Conservation (phyloP, 352 stramenopile genomes). For the Albugo laibachii region DNA sequence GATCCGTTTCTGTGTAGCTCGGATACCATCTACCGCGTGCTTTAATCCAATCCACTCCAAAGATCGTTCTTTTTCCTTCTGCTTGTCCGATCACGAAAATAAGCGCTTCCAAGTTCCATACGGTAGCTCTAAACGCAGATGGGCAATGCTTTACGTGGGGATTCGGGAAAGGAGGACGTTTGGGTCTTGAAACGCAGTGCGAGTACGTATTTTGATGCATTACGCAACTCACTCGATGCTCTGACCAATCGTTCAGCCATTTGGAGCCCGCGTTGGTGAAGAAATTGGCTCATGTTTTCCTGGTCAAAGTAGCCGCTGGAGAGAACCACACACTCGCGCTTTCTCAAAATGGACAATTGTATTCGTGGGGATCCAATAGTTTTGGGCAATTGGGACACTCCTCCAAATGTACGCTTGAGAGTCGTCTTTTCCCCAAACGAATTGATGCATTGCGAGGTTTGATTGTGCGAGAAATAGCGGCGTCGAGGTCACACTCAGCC, state of each 20-base stretch:
- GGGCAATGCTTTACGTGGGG: constrained; percentile 66
- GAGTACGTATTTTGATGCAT: constrained; percentile 20
- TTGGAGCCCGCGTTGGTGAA: constrained; percentile 34
- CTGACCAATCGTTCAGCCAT: constrained; percentile 12
- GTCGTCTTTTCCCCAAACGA: constrained; percentile 42
- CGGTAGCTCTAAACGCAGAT: constrained; percentile 31
- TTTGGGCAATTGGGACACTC: constrained; percentile 55
- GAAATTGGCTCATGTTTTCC: constrained; percentile 27
- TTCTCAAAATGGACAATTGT: constrained; percentile 32
- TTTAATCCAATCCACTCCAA: constrained; percentile 42
- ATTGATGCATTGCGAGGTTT: constrained; percentile 42
- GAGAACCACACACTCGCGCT: constrained; percentile 70
- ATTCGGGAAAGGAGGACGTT: constrained; percentile 57
- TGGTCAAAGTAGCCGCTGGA: constrained; percentile 42
- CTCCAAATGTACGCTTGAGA: constrained; percentile 33
- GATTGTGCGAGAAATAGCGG: constrained; percentile 36
- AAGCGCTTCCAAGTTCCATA: constrained; percentile 67
- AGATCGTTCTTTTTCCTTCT: constrained; percentile 34
- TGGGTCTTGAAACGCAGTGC: constrained; percentile 57
- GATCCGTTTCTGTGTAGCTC: constrained; percentile 15
- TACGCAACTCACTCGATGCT: neutral
- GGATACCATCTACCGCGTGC: constrained; percentile 68
- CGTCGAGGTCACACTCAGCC: constrained; percentile 48
- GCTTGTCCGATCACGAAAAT: constrained; percentile 33
- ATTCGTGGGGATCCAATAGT: constrained; percentile 69